phyloP scores from a whole-genome alignment of 768 basidiomycete genomes.

The Xerocomellus amylosporus region DNA sequence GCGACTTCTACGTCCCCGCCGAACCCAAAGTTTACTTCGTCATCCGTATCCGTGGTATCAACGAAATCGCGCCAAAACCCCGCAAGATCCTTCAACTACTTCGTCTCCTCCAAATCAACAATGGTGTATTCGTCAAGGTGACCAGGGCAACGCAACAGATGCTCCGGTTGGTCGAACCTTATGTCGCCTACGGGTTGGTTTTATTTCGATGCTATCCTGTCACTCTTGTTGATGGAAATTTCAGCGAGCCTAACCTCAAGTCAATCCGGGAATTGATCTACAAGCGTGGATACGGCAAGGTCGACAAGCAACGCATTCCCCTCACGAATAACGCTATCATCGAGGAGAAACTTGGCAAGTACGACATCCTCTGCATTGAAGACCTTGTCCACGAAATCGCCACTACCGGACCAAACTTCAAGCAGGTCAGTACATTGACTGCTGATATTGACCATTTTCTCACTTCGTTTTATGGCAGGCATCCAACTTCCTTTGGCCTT shows the following conservation, averaged over 20 bases:
- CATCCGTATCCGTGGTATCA: conserved; percentile 98
- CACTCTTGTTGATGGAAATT: conserved; percentile 1
- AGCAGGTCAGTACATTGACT: conserved; percentile 63
- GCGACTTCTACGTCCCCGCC: conserved; percentile 97
- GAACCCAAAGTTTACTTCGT: conserved; percentile 98
- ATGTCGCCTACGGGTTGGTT: conserved; percentile 91
- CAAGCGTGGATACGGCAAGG: conserved; percentile 99
- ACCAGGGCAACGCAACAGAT: conserved; percentile 96
- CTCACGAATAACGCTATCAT: conserved; percentile 92
- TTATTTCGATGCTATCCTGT: background rate
- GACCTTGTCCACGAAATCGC: conserved; percentile 97
- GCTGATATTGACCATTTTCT: background rate
- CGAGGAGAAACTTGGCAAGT: conserved; percentile 86
- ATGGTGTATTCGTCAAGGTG: conserved; percentile 96
- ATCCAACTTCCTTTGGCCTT: conserved; percentile 98
- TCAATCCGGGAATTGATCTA: conserved; percentile 96
- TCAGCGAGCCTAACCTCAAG: conserved; percentile 93
- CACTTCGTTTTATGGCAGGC: conserved; percentile 42
- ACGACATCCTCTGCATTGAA: conserved; percentile 94
- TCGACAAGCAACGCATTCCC: conserved; percentile 96
- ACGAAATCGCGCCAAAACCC: conserved; percentile 99
- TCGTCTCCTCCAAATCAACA: conserved; percentile 99
- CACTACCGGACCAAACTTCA: conserved; percentile 97
- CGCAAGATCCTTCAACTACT: conserved; percentile 98
- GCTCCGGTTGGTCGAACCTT: conserved; percentile 96